Evolutionary conservation across 1,284 basidiomycete species (phyloP).

Genomic region (Moesziomyces globuligerus): DNA sequence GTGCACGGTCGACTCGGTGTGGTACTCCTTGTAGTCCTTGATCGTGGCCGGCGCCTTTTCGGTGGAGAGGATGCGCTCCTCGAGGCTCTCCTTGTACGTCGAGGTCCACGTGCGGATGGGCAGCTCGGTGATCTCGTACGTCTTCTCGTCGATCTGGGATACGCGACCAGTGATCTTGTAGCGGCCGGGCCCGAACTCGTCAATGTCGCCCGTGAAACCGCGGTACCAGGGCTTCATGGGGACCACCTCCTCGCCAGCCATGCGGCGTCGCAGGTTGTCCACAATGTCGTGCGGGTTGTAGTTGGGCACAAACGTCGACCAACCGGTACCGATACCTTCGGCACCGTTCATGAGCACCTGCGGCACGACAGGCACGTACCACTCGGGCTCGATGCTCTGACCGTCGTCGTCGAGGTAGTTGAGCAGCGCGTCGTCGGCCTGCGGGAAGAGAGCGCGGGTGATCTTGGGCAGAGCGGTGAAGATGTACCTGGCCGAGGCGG

Average conservation of each 20-base stretch:
- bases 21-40: conserved; percentile 69
- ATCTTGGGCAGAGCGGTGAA: conserved; percentile 84
- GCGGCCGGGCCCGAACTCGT: conserved; percentile 81
- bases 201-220: conserved; percentile 87
- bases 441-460: conserved; percentile 82
- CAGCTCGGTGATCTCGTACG: conserved; percentile 93
- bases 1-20: conserved; percentile 91
- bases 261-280: conserved; percentile 83
- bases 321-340: conserved; percentile 98
- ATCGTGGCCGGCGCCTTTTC: conserved; percentile 75
- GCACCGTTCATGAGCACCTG: conserved; percentile 92
- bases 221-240: conserved; percentile 97
- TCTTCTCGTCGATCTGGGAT: conserved; percentile 83
- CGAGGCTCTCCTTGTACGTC: conserved; percentile 88
- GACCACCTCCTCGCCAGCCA: conserved; percentile 84
- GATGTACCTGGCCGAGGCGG: conserved; percentile 96
- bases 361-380: conserved; percentile 90
- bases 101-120: conserved; percentile 97
- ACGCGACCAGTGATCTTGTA: conserved; percentile 84
- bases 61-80: conserved; percentile 72
- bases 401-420: conserved; percentile 89
- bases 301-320: conserved; percentile 92
- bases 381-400: conserved; percentile 88
- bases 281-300: conserved; percentile 94
- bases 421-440: conserved; percentile 85